phyloP scores from a whole-genome alignment of 441 rosid genomes.

The Croton laevigatus region DNA sequence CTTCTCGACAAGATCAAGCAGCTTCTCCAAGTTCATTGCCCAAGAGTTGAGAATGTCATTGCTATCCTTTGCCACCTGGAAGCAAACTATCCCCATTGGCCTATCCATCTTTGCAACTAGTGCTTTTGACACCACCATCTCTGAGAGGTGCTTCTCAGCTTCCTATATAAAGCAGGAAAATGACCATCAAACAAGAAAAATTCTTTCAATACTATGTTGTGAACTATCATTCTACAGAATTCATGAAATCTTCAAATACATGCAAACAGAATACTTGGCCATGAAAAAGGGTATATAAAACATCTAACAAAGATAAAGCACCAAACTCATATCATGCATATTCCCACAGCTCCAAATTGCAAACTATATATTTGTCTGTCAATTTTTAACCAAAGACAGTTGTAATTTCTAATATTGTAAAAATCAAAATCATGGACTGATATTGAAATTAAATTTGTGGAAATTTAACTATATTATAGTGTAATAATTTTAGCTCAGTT shows the following conservation, averaged over 20 bases:
- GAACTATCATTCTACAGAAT: background rate
- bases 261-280: background rate
- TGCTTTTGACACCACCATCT: constrained; percentile 96
- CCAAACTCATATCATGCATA: background rate
- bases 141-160: constrained; percentile 98
- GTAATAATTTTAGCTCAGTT: background rate
- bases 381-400: background rate
- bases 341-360: background rate
- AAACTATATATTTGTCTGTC: background rate
- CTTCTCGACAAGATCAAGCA: constrained; percentile 97
- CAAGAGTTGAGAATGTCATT: constrained; percentile 93
- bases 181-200: background rate
- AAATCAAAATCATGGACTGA: background rate
- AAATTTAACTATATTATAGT: background rate
- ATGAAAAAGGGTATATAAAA: too few species aligned
- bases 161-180: constrained; percentile 44
- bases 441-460: background rate
- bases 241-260: background rate
- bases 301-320: background rate
- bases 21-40: constrained; percentile 91
- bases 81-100: constrained; percentile 82
- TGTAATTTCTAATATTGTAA: background rate
- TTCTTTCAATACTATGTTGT: background rate
- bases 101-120: constrained; percentile 90
- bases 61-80: constrained; percentile 89